Conservation (phyloP, 371 early-diverging fungal genomes). For the Capillidium rhysosporum region DNA sequence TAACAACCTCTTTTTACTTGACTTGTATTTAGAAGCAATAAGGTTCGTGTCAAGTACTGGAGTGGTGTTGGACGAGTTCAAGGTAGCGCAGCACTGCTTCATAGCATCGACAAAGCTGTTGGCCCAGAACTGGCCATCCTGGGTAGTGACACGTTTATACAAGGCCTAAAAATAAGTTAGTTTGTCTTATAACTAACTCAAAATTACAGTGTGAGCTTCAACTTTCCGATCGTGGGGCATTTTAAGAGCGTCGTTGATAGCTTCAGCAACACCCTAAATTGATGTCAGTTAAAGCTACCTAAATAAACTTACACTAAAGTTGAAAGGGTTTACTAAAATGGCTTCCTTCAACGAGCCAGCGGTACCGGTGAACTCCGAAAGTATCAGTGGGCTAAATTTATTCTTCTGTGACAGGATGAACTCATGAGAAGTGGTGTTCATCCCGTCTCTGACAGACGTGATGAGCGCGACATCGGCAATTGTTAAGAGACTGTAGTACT, state of each 20-base stretch:
- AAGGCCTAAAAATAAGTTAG: conserved; percentile 34
- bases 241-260: conserved; percentile 69
- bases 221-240: conserved; percentile 63
- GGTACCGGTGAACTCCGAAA: conserved; percentile 96
- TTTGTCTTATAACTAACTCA: conserved; percentile 4
- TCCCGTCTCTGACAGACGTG: conserved; percentile 94
- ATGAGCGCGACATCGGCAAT: conserved; percentile 90
- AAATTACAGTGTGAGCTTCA: conserved; percentile 45
- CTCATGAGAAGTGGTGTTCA: conserved; percentile 98
- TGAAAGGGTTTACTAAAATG: conserved; percentile 95
- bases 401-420: conserved; percentile 89
- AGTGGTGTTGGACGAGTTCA: conserved; percentile 39
- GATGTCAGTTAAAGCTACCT: not conserved
- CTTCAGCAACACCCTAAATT: conserved; percentile 65
- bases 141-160: conserved; percentile 64
- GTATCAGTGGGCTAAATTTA: conserved; percentile 72
- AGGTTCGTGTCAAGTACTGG: conserved; percentile 31
- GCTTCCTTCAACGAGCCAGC: conserved; percentile 81
- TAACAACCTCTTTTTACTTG: conserved; percentile 38
- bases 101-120: conserved; percentile 48
- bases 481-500: conserved; percentile 85
- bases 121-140: conserved; percentile 91
- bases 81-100: conserved; percentile 16
- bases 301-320: conserved; percentile 27
- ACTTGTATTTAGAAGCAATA: conserved; percentile 23